Base-by-base conservation (phyloP, 2,329 filamentous ascomycete species). In the Stylonectria norvegica region DNA sequence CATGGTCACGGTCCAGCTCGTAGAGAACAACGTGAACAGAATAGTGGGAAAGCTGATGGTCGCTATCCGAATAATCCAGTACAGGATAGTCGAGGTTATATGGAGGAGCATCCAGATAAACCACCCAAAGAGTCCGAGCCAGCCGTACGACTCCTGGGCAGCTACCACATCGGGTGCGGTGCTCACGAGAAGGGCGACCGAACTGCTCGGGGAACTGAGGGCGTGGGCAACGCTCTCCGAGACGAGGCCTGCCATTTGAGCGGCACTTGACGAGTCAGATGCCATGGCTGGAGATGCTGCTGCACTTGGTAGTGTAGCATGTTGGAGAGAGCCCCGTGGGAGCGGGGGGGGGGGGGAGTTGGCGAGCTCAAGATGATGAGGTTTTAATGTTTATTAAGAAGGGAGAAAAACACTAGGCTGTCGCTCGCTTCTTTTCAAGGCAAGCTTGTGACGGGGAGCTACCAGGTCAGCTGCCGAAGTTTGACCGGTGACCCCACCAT, bases 1-100 rank as follows among this genome's bases (percentile, higher is more conserved):
- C 90, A 98, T 94, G 9, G 93, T 98, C 59, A 98, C 88, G 0
- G 93, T 98, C 71, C 95, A 72, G 64, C 87, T 96, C 49, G 89
- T 91, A 5, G 89, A 95, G 59, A 95, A 88, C 47, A 95, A 73
- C 5, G 83, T 86, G 63, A 95, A 98, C 14, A 97, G 78, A 65
- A 93, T 81, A 62, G 88, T 89, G 30, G 93, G 93, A 43, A 96
- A 65, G 12, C 88, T 94, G 52, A 97, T 89, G 18, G 91, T 95
- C 14, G 83, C 78, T 58, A 95, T 86, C 46, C 86, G 88, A 53
- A 95, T 80, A 39, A 83, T 66, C 83, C 86, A 95, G 68, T 93
- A 94, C 29, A 84, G 58, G 20, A 82, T 64, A 15, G 71, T 74
- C 14, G 80, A 78, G 29, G 78, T 61, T 28, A 79, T 57, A 38